Percentiles rank a stretch among this genome's conserved stretches.
phyloP scores from a whole-genome alignment of 768 basidiomycete genomes.

The Hortiboletus flavorubellus region DNA sequence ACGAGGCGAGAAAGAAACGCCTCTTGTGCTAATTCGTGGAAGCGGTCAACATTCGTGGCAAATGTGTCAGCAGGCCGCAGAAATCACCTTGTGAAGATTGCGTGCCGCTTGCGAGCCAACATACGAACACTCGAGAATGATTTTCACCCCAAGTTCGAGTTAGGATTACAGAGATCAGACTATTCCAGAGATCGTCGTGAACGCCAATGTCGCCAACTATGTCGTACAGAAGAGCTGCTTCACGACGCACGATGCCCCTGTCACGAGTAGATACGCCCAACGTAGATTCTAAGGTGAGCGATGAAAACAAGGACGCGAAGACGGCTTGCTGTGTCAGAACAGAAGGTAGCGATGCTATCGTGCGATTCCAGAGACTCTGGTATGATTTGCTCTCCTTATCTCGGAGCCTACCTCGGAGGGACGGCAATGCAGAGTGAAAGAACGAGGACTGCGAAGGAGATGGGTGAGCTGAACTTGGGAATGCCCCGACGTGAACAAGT shows the following conservation, averaged over 20 bases:
- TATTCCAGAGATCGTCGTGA: slow-evolving; percentile 51
- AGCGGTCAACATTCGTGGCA: slow-evolving; percentile 1
- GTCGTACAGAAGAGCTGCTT: slow-evolving; percentile 47
- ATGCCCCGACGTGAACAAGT: slow-evolving; percentile 64
- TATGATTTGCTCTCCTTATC: slow-evolving; percentile 34
- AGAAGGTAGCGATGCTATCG: slow-evolving; percentile 49
- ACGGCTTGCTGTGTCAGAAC: slow-evolving; percentile 53
- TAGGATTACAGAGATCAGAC: slow-evolving; percentile 43
- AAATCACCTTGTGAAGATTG: slow-evolving; percentile 32
- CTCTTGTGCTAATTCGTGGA: slow-evolving; percentile 37
- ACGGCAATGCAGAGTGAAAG: slow-evolving; percentile 50
- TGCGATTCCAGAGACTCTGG: slow-evolving; percentile 45
- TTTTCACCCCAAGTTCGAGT: slow-evolving; percentile 58
- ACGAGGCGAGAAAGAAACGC: slow-evolving; percentile 47
- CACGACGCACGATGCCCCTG: slow-evolving; percentile 48
- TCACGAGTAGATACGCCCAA: slow-evolving; percentile 32
- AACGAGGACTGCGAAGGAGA: slow-evolving; percentile 69
- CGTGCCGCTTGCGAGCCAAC: slow-evolving; percentile 58
- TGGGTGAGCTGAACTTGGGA: slow-evolving; percentile 49
- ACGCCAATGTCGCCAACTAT: slow-evolving; percentile 52
- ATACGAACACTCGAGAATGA: slow-evolving; percentile 60
- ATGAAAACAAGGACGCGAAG: slow-evolving; percentile 54
- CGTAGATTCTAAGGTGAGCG: slow-evolving; percentile 35
- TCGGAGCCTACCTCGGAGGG: slow-evolving; percentile 42
- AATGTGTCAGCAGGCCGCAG: slow-evolving; percentile 5